phyloP scores from a whole-genome alignment of 805 yeast genomes.

The Yarrowia divulgata region DNA sequence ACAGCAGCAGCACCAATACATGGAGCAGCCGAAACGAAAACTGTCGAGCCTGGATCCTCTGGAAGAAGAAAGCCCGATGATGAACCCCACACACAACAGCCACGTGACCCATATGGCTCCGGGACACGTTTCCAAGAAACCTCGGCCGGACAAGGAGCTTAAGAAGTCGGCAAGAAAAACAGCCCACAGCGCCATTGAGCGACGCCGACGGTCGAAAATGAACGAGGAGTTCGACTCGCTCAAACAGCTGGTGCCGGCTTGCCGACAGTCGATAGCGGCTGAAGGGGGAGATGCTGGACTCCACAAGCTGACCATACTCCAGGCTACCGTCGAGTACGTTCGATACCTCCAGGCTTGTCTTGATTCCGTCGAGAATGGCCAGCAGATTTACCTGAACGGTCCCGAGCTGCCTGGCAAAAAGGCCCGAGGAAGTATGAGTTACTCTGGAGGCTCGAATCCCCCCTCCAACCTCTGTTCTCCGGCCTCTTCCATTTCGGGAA shows the following conservation, averaged over 20 bases:
- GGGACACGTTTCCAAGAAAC: constrained; percentile 2
- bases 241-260: constrained; percentile 79
- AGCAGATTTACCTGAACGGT: constrained; percentile 30
- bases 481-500: constrained; percentile 15
- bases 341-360: constrained; percentile 61
- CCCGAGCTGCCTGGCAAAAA: constrained; percentile 35
- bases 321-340: constrained; percentile 83
- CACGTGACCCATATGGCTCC: constrained; percentile 13
- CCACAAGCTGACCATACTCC: constrained; percentile 81
- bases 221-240: constrained; percentile 84
- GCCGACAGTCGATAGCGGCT: constrained; percentile 58
- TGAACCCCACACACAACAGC: neutral
- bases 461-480: constrained; percentile 31
- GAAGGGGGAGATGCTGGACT: constrained; percentile 62
- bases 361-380: constrained; percentile 40
- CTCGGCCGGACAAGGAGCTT: constrained; percentile 48
- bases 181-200: constrained; percentile 80
- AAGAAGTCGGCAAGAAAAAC: constrained; percentile 59
- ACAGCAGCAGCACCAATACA: neutral
- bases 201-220: constrained; percentile 77
- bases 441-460: constrained; percentile 23
- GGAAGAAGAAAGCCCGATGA: constrained; percentile 9
- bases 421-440: constrained; percentile 23
- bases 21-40: neutral
- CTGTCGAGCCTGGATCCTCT: constrained; percentile 11